These are phyloP conservation scores for Xylaria sp. DNA, from an alignment of 2,329 filamentous ascomycete genomes.

Conservation along the genomic window DNA sequence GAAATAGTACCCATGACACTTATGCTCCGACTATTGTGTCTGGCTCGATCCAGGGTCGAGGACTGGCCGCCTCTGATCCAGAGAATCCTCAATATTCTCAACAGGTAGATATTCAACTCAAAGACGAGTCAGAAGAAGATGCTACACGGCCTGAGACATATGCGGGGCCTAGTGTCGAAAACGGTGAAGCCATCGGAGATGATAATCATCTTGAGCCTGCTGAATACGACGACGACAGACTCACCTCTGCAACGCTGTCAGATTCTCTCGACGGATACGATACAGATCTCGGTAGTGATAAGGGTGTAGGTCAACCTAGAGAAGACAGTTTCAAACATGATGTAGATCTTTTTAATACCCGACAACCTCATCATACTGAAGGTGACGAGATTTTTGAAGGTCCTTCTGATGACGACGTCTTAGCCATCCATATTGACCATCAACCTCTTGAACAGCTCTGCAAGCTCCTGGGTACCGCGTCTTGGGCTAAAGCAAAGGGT, in stretches of 20 bases:
- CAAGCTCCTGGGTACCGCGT: slow-evolving; percentile 35
- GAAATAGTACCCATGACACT: not conserved
- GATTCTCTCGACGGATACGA: slow-evolving; percentile 33
- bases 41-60: not conserved
- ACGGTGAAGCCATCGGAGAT: not conserved
- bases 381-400: slow-evolving; percentile 36
- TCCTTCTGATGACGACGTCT: slow-evolving; percentile 38
- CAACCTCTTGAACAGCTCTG: slow-evolving; percentile 36
- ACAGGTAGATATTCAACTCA: not conserved
- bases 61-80: not conserved
- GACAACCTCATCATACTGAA: slow-evolving; percentile 24
- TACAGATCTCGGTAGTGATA: slow-evolving; percentile 27
- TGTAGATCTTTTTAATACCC: slow-evolving; percentile 38
- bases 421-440: slow-evolving; percentile 38
- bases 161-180: not conserved
- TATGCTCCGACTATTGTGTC: not conserved
- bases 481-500: slow-evolving; percentile 40
- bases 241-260: not conserved
- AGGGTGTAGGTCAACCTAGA: slow-evolving; percentile 29
- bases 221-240: not conserved
- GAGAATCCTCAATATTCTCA: slow-evolving; percentile 1
- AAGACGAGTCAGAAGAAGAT: slow-evolving; percentile 4
- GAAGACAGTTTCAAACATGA: slow-evolving; percentile 44
- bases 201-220: not conserved
- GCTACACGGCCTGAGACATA: not conserved